Evolutionary conservation across 495 filamentous ascomycete species (phyloP).

Genomic region (Xylaria curta): DNA sequence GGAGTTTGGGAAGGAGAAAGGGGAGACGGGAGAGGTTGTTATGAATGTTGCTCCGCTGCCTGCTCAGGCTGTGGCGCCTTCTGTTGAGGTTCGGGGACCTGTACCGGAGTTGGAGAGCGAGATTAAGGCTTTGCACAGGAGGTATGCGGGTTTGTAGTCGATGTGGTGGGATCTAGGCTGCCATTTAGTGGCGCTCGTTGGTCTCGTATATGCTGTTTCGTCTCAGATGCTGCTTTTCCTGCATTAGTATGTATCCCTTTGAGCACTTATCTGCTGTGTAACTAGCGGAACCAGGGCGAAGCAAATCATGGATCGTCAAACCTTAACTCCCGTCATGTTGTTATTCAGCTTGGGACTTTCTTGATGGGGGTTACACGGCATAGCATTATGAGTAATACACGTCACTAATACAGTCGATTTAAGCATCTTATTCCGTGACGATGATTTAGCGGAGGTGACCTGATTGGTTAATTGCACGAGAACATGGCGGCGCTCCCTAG

Average conservation of each 20-base stretch:
- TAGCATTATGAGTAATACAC: background rate
- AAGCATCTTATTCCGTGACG: background rate
- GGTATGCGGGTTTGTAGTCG: background rate
- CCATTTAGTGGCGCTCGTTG: background rate
- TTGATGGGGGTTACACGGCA: background rate
- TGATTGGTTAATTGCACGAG: background rate
- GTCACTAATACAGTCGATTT: background rate
- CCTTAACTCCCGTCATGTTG: background rate
- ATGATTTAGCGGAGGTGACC: background rate
- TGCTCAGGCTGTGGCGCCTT: constrained; percentile 4
- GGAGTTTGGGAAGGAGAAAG: constrained; percentile 12
- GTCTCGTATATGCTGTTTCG: background rate
- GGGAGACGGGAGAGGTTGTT: background rate
- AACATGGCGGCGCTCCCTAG: background rate
- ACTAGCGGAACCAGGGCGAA: background rate
- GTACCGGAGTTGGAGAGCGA: constrained; percentile 23
- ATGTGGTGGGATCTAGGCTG: background rate
- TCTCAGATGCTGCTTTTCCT: background rate
- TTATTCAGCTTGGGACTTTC: background rate
- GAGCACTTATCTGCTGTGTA: background rate
- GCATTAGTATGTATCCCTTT: background rate
- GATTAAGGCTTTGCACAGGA: constrained; percentile 18
- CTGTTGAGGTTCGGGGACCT: constrained; percentile 22
- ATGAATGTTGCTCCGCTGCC: background rate
- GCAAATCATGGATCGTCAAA: background rate